A percentile compares a stretch with the other conserved stretches of the same genome.
phyloP scores from a whole-genome alignment of 2,329 filamentous ascomycete genomes.

The Amphichorda felina region DNA sequence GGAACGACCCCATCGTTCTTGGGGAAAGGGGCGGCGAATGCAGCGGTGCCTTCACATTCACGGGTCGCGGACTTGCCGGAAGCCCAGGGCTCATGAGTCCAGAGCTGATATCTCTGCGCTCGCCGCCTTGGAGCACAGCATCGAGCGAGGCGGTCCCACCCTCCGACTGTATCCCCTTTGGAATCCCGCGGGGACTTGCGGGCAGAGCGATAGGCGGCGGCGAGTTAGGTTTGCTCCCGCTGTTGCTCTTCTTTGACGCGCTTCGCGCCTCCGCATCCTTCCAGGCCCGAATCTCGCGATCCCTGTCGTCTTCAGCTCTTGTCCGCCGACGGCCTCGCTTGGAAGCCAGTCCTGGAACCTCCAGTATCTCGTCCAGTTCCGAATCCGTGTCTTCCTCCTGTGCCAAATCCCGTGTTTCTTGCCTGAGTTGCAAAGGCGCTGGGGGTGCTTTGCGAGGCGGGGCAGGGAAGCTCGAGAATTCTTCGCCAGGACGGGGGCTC shows the following conservation, averaged over 20 bases:
- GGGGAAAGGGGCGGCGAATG: slow-evolving; percentile 61
- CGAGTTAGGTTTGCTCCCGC: slow-evolving; percentile 13
- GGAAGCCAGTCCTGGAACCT: slow-evolving; percentile 51
- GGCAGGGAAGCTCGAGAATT: slow-evolving; percentile 38
- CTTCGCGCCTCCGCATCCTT: slow-evolving; percentile 61
- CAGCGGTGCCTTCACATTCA: slow-evolving; percentile 34
- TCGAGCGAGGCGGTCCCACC: slow-evolving; percentile 37
- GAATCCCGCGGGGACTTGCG: slow-evolving; percentile 20
- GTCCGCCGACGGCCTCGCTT: slow-evolving; percentile 71
- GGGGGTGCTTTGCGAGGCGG: slow-evolving; percentile 73
- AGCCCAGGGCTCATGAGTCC: slow-evolving; percentile 47
- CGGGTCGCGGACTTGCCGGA: slow-evolving; percentile 47
- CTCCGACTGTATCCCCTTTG: slow-evolving; percentile 22
- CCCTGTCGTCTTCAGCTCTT: slow-evolving; percentile 73
- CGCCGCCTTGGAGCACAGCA: slow-evolving; percentile 32
- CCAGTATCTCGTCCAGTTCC: slow-evolving; percentile 70
- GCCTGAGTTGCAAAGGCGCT: slow-evolving; percentile 61
- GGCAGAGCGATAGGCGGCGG: slow-evolving; percentile 19
- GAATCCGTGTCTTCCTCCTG: slow-evolving; percentile 56
- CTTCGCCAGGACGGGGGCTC: slow-evolving; percentile 30
- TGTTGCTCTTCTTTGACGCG: slow-evolving; percentile 61
- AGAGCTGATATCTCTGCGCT: slow-evolving; percentile 17
- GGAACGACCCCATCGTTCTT: slow-evolving; percentile 27
- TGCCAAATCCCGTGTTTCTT: slow-evolving; percentile 5
- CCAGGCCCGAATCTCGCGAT: slow-evolving; percentile 56